Evolutionary conservation across 768 basidiomycete genomes (phyloP).

Genomic region (Rhodotorula sphaerocarpa): DNA sequence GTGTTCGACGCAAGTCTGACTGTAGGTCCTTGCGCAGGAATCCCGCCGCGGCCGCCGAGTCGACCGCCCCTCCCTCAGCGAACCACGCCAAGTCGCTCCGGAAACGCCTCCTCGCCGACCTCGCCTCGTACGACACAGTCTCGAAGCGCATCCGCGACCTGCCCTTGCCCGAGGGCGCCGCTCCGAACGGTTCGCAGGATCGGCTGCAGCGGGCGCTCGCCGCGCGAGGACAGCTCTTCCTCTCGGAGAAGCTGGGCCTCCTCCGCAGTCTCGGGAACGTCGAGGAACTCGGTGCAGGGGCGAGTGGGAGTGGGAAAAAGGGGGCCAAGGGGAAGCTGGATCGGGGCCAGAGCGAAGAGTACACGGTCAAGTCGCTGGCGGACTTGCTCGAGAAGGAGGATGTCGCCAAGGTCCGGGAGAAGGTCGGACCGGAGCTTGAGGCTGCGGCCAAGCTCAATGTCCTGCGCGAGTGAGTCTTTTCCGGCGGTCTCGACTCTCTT

Average conservation of each 20-base stretch:
- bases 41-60: constrained; percentile 44
- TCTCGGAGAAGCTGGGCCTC: constrained; percentile 84
- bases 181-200: constrained; percentile 65
- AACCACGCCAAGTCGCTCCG: constrained; percentile 59
- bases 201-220: constrained; percentile 74
- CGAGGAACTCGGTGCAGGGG: constrained; percentile 12
- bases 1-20: neutral
- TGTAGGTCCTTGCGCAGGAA: constrained; percentile 37
- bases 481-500: neutral
- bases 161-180: neutral
- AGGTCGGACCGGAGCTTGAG: constrained; percentile 6
- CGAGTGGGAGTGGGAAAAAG: neutral
- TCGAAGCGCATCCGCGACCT: constrained; percentile 73
- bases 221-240: constrained; percentile 64
- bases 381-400: constrained; percentile 27
- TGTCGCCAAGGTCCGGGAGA: constrained; percentile 10
- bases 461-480: constrained; percentile 35
- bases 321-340: neutral
- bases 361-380: constrained; percentile 18
- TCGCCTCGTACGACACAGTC: constrained; percentile 79
- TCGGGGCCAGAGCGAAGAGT: neutral
- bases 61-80: constrained; percentile 36
- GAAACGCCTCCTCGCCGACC: constrained; percentile 73
- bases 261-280: constrained; percentile 50
- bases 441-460: constrained; percentile 31